Evolutionary conservation across 768 basidiomycete species (phyloP), one percentile per base, ranked within the genome.

Genomic region (Pleurotus giganteus): DNA sequence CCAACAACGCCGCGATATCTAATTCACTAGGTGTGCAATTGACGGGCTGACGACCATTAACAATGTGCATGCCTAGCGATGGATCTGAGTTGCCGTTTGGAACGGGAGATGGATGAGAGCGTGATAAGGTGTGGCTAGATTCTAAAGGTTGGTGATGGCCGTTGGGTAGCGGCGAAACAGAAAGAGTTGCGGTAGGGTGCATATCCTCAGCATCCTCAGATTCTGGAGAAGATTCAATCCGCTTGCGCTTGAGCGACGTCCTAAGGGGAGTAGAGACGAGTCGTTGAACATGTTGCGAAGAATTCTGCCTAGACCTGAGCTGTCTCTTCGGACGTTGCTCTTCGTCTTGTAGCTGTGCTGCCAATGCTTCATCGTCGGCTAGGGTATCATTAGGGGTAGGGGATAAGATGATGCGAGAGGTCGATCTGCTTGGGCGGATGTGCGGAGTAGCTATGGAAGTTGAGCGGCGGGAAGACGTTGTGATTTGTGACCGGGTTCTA

Each of bases 241-340:
- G 72, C 62, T 73, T 68, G 39, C 80, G 75, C 65, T 83, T 83
- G 65, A 4, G 72, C 61, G 26, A 59, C 29, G 54, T 58, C 41
- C 21, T 49, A 13, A 32, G 2, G 12, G 45, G 47, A 28, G 45
- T 31, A 31, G 54, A 19, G 24, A n/a, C 39, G 43, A 26, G 45
- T 21, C 45, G 44, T 24, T n/a, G 53, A 26, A 23, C 28, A 12
- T 17, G 26, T 13, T 21, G 17, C 4, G 17, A 31, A 23, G 34
- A 46, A 29, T 17, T 39, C 21, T 45, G 27, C 36, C 65, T 63
- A 12, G 57, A 55, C 41, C 73, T 64, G 7, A 69, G 56, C 37
- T 64, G 66, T 2, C 69, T 72, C 27, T 66, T 68, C 44, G 70
- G 66, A 19, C 64, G 69, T 42, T 67, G 70, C 50, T 77, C 78